A percentile compares a stretch with the other conserved stretches of the same genome.
phyloP scores from a whole-genome alignment of 768 basidiomycete genomes.

The Calvatia gigantea region DNA sequence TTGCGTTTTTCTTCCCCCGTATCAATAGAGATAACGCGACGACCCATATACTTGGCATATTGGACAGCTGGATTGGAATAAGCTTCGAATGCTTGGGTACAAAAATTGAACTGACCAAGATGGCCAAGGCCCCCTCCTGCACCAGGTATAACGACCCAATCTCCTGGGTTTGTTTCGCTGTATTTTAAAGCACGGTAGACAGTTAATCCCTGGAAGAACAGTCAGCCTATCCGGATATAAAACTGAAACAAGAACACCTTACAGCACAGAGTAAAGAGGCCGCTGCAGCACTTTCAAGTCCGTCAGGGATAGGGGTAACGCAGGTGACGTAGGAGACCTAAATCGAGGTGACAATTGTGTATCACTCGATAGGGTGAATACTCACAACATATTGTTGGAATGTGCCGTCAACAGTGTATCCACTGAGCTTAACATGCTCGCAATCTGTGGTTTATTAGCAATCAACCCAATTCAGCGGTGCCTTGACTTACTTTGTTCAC shows the following conservation, averaged over 20 bases:
- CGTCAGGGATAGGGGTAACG: slow-evolving; percentile 79
- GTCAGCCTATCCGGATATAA: neutral
- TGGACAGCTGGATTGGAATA: slow-evolving; percentile 50
- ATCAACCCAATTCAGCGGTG: neutral
- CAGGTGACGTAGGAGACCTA: slow-evolving; percentile 66
- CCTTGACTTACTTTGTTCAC: slow-evolving; percentile 59
- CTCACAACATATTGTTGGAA: slow-evolving; percentile 66
- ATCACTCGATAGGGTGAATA: slow-evolving; percentile 5
- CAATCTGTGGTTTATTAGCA: slow-evolving; percentile 39
- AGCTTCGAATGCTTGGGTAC: neutral
- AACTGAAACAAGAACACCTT: slow-evolving; percentile 17
- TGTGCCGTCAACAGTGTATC: slow-evolving; percentile 76
- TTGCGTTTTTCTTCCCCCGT: slow-evolving; percentile 65
- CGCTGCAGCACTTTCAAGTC: slow-evolving; percentile 59
- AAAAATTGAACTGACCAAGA: slow-evolving; percentile 42
- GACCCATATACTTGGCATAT: slow-evolving; percentile 75
- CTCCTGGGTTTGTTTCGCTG: slow-evolving; percentile 57
- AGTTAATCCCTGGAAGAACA: slow-evolving; percentile 58
- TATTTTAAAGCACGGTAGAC: slow-evolving; percentile 85
- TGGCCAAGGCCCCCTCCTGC: slow-evolving; percentile 84
- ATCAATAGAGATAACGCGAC: slow-evolving; percentile 77
- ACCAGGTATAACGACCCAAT: slow-evolving; percentile 76
- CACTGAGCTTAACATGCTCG: slow-evolving; percentile 52
- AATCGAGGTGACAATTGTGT: neutral
- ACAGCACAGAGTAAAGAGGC: slow-evolving; percentile 79